Percentiles rank a stretch among this genome's conserved stretches.
These are phyloP conservation scores for Firmiana major DNA, from an alignment of 345 rosid species.

Conservation along the genomic window DNA sequence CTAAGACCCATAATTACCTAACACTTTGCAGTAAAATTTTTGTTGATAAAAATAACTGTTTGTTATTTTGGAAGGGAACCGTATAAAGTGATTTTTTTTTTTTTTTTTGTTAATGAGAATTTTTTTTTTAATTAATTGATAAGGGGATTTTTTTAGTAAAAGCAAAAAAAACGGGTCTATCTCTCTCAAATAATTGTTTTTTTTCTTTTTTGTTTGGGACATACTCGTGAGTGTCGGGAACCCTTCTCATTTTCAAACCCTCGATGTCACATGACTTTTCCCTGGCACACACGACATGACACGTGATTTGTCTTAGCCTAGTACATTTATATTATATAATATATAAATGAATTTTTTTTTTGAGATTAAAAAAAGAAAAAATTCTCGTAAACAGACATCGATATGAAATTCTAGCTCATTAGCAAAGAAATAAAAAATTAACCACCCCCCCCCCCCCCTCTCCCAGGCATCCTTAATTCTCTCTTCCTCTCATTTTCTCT, in stretches of 20 bases:
- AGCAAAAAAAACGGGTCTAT: too few species aligned
- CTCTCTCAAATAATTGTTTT: conserved; percentile 16
- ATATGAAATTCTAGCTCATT: conserved; percentile 20
- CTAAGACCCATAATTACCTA: not conserved
- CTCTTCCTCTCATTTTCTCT: not conserved
- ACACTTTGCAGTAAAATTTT: not conserved
- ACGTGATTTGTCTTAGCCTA: conserved; percentile 45
- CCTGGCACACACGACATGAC: conserved; percentile 50
- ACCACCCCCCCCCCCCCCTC: not conserved
- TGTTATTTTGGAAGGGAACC: not conserved
- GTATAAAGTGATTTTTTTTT: not conserved
- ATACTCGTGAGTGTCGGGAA: conserved; percentile 38
- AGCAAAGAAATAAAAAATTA: not conserved
- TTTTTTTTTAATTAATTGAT: not conserved
- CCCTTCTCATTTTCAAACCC: conserved; percentile 14
- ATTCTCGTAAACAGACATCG: conserved; percentile 10
- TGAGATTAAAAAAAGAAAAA: too few species aligned
- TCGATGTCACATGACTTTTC: conserved; percentile 47
- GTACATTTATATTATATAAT: conserved; percentile 15
- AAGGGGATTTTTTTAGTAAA: not conserved
- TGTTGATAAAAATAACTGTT: not conserved
- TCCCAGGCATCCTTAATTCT: too few species aligned
- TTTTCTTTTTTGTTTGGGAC: conserved; percentile 30
- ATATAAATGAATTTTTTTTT: too few species aligned
- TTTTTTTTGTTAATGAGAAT: not conserved